Percentiles rank a stretch among this genome's conserved stretches.
phyloP scores from a whole-genome alignment of 768 basidiomycete genomes.

The Hygrophorus pudorinus region DNA sequence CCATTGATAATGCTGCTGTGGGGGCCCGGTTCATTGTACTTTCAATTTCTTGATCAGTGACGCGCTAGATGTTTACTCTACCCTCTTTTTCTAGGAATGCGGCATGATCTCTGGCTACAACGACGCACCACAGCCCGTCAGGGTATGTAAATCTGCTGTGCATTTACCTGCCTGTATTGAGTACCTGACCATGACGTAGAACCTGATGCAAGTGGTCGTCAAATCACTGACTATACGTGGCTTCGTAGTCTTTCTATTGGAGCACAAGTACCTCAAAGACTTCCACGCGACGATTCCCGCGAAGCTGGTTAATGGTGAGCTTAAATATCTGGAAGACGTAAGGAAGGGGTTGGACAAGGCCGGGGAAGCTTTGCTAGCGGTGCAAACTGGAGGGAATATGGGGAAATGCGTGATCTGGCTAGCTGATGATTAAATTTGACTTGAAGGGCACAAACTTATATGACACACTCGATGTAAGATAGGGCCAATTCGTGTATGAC shows the following conservation, averaged over 20 bases:
- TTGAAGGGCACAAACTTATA: no score
- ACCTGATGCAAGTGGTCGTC: no score
- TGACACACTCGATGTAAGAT: no score
- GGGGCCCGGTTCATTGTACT: conserved; percentile 33
- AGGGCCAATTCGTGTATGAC: no score
- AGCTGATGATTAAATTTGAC: conserved; percentile 6
- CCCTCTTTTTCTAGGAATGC: neutral
- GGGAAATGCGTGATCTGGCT: conserved; percentile 12
- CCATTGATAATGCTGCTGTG: conserved; percentile 24
- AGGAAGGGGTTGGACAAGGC: conserved; percentile 19
- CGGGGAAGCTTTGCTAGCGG: conserved; percentile 21
- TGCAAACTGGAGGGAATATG: conserved; percentile 23
- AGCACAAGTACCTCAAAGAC: conserved; percentile 16
- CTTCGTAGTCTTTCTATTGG: conserved; percentile 21
- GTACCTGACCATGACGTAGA: no score
- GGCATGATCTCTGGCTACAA: conserved; percentile 7
- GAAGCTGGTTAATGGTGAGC: conserved; percentile 18
- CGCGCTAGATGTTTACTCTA: neutral
- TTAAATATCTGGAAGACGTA: conserved; percentile 23
- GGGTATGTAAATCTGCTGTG: neutral
- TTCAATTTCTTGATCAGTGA: conserved; percentile 1
- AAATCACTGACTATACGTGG: conserved; percentile 18
- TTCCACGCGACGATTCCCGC: conserved; percentile 23
- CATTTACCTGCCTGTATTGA: no score
- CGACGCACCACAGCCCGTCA: conserved; percentile 7